Evolutionary conservation across 768 basidiomycete genomes (phyloP).

Genomic region (Leccinum pellstonianum): DNA sequence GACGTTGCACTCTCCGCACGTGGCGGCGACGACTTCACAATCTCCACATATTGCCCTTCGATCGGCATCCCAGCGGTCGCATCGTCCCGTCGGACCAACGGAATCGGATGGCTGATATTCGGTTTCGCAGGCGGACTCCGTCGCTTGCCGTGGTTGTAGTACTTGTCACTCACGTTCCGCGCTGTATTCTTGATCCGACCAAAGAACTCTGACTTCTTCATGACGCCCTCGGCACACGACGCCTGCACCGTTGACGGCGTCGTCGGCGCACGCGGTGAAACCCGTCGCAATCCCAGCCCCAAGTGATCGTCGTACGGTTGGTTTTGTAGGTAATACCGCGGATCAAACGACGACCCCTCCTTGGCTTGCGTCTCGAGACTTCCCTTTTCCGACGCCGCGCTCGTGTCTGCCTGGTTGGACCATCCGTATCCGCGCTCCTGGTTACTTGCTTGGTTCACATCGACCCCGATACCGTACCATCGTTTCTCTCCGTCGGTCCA

Average conservation of each 20-base stretch:
- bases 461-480: slow-evolving; percentile 61
- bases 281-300: slow-evolving; percentile 50
- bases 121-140: slow-evolving; percentile 42
- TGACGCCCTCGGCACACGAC: slow-evolving; percentile 47
- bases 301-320: slow-evolving; percentile 23
- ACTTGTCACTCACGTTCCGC: slow-evolving; percentile 66
- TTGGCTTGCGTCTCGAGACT: slow-evolving; percentile 31
- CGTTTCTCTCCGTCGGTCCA: slow-evolving; percentile 65
- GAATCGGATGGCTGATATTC: slow-evolving; percentile 60
- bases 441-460: slow-evolving; percentile 13
- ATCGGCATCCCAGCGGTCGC: slow-evolving; percentile 24
- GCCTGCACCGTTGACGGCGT: slow-evolving; percentile 34
- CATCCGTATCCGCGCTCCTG: slow-evolving; percentile 31
- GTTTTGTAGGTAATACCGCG: slow-evolving; percentile 18
- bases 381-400: slow-evolving; percentile 30
- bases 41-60: slow-evolving; percentile 36
- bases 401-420: slow-evolving; percentile 30
- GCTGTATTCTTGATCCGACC: slow-evolving; percentile 62
- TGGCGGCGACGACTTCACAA: slow-evolving; percentile 18
- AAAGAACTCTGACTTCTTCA: slow-evolving; percentile 71
- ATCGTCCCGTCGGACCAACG: slow-evolving; percentile 29
- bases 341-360: slow-evolving; percentile 16
- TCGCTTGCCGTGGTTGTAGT: slow-evolving; percentile 27
- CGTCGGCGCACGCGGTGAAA: slow-evolving; percentile 46
- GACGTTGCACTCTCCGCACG: slow-evolving; percentile 32